Base-by-base conservation (phyloP, 1,284 basidiomycete species). In the Leccinum pallidistipes region DNA sequence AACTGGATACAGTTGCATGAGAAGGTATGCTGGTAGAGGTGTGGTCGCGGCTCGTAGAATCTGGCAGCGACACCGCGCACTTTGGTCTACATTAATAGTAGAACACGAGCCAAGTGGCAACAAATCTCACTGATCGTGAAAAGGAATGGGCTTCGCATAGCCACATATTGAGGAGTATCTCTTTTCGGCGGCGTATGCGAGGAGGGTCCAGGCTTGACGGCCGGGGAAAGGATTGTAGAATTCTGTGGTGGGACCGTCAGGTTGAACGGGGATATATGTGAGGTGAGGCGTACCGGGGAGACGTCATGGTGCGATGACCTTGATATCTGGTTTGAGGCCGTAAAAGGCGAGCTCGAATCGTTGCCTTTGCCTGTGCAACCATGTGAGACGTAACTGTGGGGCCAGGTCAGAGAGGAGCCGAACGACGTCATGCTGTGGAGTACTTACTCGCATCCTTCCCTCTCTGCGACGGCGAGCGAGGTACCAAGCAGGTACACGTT, bases 401-500 rank as follows among this genome's bases (percentile, higher is more conserved):
- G 61, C 32, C 11, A 57, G 55, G 36, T 56, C 62, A 59, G 59
- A 47, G 38, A 59, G 50, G 18, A 62, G 52, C 18, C 34, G 5
- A 31, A 43, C 34, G n/a, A 53, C 32, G 34, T 12, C 5, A 56
- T 9, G 11, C 6, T 34, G 16, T 6, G 8, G 55, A 12, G 8
- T 58, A 79, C 88, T 79, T 73, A 94, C 92, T 97, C 92, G 92
- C 95, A 98, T 59, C 91, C 89, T 78, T 97, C 94, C 71, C 81
- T 83, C 55, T 92, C 93, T 50, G 24, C 24, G 24, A 24, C 24
- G 24, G 24, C 24, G 24, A 24, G 24, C 3, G 97, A 98, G 43
- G 97, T 99, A 54, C 97, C 97, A 62, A 99, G 90, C 50, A 99
- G 91, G 81, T 99, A 99, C 60, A 99, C 94, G 71, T 94, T 95